Evolutionary conservation across 2,329 filamentous ascomycete genomes (phyloP), one percentile per base, ranked within the genome.

Genomic region (Colletotrichum sp.): DNA sequence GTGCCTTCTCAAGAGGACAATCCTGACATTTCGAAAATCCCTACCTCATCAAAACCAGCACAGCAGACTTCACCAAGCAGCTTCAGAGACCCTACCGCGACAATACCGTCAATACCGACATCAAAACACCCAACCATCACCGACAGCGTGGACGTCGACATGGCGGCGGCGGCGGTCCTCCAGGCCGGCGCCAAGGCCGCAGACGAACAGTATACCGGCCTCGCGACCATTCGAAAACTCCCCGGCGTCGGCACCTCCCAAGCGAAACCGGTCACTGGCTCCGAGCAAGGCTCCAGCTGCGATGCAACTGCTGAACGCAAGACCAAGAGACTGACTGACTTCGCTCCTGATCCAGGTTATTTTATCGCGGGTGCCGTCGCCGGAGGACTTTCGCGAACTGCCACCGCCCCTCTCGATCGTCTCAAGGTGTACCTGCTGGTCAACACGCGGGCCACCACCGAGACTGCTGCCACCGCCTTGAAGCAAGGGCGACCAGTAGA

Each of bases 341-440:
- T 94, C 89, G 89, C 95, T 85, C 95, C 94, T 85, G 92, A 95
- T 92, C 90, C 94, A 98, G 97, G 97, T 91, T 99, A 99, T 88
- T 99, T 99, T 86, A 87, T 98, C 87, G 97, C 97, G 84, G 97
- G 97, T 89, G 97, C 96, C 85, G 90, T 98, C 83, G 96, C 96
- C 84, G 97, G 97, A 84, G 96, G 96, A 84, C 93, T 98, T 81
- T 99, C 96, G 83, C 94, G 97, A 83, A 99, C 97, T 83, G 94
- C 95, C 78, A 99, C 97, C 80, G 97, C 97, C 76, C 97, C 97
- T 76, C 93, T 99, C 85, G 97, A 99, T 87, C 95, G 97, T 80
- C 89, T 99, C 75, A 99, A 99, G 87, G 97, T 99, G 79, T 99
- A 98, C 84, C 92, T 99, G 69, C 97, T 99, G 81, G 96, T 98